Conservation (phyloP, 2,329 filamentous ascomycete genomes). For the Balansia obtecta region DNA sequence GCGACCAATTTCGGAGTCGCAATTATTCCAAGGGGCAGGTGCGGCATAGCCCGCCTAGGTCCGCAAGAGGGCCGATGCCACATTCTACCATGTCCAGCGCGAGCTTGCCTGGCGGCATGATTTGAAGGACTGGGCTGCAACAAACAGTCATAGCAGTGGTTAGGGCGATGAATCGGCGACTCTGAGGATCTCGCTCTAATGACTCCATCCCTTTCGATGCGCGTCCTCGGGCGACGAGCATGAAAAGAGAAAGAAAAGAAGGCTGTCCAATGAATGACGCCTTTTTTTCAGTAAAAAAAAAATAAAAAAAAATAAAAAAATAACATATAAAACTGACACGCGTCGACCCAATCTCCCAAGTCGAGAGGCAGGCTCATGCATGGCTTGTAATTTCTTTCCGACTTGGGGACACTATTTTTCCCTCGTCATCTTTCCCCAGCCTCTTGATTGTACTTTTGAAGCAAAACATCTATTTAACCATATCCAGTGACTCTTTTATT, state of each 20-base stretch:
- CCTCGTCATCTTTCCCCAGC: neutral
- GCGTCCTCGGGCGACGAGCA: too few species aligned
- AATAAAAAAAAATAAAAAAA: too few species aligned
- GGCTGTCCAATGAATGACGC: slow-evolving; percentile 7
- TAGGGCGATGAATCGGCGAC: neutral
- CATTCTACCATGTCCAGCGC: slow-evolving; percentile 16
- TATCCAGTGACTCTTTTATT: slow-evolving; percentile 7
- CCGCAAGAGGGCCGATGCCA: slow-evolving; percentile 1
- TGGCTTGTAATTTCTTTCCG: neutral
- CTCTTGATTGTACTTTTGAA: slow-evolving; percentile 7
- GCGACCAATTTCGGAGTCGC: slow-evolving; percentile 1
- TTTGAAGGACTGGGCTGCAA: slow-evolving; percentile 18
- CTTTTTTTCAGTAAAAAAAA: too few species aligned
- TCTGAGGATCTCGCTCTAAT: neutral
- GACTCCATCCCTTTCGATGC: neutral
- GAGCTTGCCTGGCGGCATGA: slow-evolving; percentile 32
- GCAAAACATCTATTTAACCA: neutral
- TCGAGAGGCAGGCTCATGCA: neutral
- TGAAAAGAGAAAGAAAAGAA: neutral
- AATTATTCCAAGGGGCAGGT: neutral
- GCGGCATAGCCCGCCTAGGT: slow-evolving; percentile 3
- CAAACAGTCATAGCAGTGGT: neutral
- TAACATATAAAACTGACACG: too few species aligned
- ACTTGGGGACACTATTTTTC: neutral
- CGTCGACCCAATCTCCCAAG: too few species aligned